A percentile compares a stretch with the other conserved stretches of the same genome.
These are phyloP conservation scores for Psilocybe mexicana DNA, from an alignment of 1,284 basidiomycete species.

Conservation along the genomic window DNA sequence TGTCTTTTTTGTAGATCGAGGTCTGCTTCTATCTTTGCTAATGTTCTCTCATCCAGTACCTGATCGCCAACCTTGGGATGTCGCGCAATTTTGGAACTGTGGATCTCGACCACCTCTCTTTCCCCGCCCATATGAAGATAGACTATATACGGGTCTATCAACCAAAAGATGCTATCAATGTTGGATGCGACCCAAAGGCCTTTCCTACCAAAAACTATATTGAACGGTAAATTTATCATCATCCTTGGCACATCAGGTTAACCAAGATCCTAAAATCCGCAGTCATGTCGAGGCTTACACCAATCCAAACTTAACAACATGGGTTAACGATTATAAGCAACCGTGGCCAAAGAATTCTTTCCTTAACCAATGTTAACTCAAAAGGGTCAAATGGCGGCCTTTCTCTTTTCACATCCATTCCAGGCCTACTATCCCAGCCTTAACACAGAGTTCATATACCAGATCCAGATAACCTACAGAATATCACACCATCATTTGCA, in stretches of 20 bases:
- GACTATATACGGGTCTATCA: conserved; percentile 78
- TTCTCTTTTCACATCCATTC: neutral
- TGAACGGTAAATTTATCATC: conserved; percentile 38
- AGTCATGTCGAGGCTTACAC: conserved; percentile 43
- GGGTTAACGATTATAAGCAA: conserved; percentile 39
- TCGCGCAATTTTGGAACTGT: conserved; percentile 46
- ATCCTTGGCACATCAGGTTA: neutral
- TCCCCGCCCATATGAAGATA: conserved; percentile 63
- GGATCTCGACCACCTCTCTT: conserved; percentile 54
- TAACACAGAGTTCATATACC: no score
- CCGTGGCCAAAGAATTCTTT: conserved; percentile 42
- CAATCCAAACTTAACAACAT: conserved; percentile 44
- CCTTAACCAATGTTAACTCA: conserved; percentile 29
- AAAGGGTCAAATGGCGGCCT: neutral
- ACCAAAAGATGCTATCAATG: conserved; percentile 51
- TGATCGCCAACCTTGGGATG: conserved; percentile 44
- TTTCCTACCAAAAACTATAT: conserved; percentile 70
- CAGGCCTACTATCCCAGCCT: no score
- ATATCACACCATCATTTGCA: no score
- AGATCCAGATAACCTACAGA: no score
- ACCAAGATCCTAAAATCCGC: neutral
- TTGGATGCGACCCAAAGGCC: conserved; percentile 71
- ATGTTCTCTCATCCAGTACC: conserved; percentile 30
- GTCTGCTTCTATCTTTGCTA: neutral
- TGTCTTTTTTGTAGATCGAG: conserved; percentile 17